These are phyloP conservation scores for Chaetomium sp. DNA, from an alignment of 2,329 filamentous ascomycete species.

Conservation along the genomic window DNA sequence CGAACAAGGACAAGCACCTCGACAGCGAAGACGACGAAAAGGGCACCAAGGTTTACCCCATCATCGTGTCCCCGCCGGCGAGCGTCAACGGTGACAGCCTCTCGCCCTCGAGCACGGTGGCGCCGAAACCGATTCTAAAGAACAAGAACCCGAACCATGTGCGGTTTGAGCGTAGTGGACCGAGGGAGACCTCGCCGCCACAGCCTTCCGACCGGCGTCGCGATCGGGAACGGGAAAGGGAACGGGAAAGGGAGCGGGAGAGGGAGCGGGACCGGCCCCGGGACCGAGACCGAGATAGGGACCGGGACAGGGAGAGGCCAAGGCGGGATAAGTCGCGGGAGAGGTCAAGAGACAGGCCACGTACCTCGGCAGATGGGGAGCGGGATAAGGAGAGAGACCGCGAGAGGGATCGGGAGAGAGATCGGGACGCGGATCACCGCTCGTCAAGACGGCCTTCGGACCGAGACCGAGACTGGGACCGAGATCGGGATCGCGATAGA, in stretches of 20 bases:
- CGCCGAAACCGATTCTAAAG: slow-evolving; percentile 63
- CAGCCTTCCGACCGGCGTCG: slow-evolving; percentile 36
- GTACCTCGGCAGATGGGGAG: not conserved
- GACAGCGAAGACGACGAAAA: slow-evolving; percentile 36
- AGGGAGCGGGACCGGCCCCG: slow-evolving; percentile 17
- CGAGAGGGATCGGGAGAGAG: slow-evolving; percentile 8
- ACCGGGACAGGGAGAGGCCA: not conserved
- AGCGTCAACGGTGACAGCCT: slow-evolving; percentile 37
- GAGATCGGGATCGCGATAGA: slow-evolving; percentile 36
- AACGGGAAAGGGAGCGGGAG: slow-evolving; percentile 8
- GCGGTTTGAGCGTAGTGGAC: slow-evolving; percentile 52
- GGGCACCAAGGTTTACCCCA: slow-evolving; percentile 43
- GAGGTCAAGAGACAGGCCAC: not conserved
- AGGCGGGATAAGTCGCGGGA: slow-evolving; percentile 6
- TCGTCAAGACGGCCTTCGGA: slow-evolving; percentile 33
- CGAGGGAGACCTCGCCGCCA: slow-evolving; percentile 46
- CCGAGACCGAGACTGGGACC: slow-evolving; percentile 41
- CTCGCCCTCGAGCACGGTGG: slow-evolving; percentile 42
- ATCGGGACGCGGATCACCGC: slow-evolving; percentile 14
- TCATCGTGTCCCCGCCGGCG: slow-evolving; percentile 45
- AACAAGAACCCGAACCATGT: slow-evolving; percentile 62
- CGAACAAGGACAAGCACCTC: slow-evolving; percentile 21
- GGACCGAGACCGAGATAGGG: not conserved
- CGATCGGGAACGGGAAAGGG: slow-evolving; percentile 46
- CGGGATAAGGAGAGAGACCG: slow-evolving; percentile 2